Base-by-base conservation (phyloP, 306 rosid species). In the Inga oerstediana region DNA sequence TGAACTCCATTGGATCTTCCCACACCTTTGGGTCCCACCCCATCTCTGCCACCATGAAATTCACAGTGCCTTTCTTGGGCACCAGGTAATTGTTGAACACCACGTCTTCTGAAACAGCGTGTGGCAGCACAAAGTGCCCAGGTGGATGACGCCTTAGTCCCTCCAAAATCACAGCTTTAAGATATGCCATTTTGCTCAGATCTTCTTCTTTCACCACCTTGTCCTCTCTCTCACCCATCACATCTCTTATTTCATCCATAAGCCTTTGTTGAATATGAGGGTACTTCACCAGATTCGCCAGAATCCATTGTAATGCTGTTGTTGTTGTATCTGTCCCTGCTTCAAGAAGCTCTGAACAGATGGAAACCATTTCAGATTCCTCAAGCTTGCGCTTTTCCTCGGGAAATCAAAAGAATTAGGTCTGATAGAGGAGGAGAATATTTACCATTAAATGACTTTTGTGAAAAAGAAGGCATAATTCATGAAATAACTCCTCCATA, bases 31-130 rank as follows among this genome's bases (percentile, higher is more conserved):
- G 54, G 8, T 71, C 75, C 56, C 75, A 71, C 3, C 54, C 75
- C 10, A 71, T 71, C 75, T 43, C 54, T 71, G 75, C 75, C 34
- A 71, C 75, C 75, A 71, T n/a, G 35, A 71, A 71, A 71, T 71
- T 71, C 27, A 71, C 30, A n/a, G 3, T 44, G 7, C 35, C 75
- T 10, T 71, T 44, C 54, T 71, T 71, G 7, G 75, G 75, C 17
- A 71, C 54, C 35, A n/a, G n/a, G 35, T 71, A 71, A 71, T n/a
- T 52, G n/a, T 70, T 70, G 35, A 70, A 70, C 20, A 43, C 75
- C 10, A 44, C 54, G 24, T 44, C 75, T 49, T 71, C 54, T n/a
- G 75, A 71, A 15, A 71, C 54, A n/a, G 54, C 35, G 4, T 71
- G 75, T 43, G 54, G 54, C 54, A 71, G 14, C 34, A 71, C 9